Conservation (phyloP, 2,329 filamentous ascomycete species). For the Fusarium veterinarium region DNA sequence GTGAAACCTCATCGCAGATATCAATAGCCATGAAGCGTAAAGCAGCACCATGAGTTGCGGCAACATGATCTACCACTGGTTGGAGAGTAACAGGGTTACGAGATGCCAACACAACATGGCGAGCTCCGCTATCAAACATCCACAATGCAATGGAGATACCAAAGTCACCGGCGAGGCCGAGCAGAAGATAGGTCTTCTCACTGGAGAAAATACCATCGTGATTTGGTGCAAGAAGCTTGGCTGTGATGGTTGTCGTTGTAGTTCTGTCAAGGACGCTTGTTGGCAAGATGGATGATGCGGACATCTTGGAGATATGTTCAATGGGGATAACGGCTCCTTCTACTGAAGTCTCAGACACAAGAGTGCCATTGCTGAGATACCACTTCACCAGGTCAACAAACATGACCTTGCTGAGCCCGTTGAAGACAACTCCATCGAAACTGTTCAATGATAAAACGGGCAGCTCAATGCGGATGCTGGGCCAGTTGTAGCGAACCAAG, state of each 20-base stretch:
- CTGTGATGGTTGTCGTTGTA: background rate
- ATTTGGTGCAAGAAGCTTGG: background rate
- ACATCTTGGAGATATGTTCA: rapidly evolving
- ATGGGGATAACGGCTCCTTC: background rate
- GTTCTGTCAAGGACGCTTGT: background rate
- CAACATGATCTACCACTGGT: background rate
- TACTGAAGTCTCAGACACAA: no score
- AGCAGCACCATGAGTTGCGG: background rate
- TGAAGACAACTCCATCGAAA: background rate
- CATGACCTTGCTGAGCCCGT: background rate
- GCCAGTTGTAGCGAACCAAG: background rate
- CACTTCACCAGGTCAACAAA: background rate
- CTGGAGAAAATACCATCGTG: background rate
- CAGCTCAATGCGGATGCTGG: background rate
- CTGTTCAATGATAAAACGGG: background rate
- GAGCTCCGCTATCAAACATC: background rate
- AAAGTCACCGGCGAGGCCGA: background rate
- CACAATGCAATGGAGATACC: background rate
- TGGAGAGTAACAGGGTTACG: background rate
- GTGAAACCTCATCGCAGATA: background rate
- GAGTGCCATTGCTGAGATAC: background rate
- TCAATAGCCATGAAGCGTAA: background rate
- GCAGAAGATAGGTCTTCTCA: background rate
- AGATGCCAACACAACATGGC: background rate
- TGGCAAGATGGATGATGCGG: background rate